Evolutionary conservation across 257 asterid genomes (phyloP), one percentile per base, ranked within the genome.

Genomic region (Ophiorrhiza pumila): DNA sequence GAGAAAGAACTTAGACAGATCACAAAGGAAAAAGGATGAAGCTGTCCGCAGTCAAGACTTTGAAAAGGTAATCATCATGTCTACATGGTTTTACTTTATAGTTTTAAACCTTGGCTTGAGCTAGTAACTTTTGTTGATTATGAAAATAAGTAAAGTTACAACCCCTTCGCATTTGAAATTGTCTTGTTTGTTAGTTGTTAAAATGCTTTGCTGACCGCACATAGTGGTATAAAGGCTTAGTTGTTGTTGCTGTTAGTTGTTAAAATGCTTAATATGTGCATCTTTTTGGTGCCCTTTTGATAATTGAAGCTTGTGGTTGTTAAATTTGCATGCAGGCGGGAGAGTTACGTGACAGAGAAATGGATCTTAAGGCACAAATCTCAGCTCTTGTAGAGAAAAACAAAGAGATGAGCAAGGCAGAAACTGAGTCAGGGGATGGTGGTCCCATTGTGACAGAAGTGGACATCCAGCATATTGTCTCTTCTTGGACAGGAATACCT

Each of bases 401-500:
- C 87, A 94, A 94, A 81, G 98, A 94, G 85, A 90, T 88, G 96
- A 82, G 88, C 73, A 90, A 91, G 79, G 98, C 98, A 10, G 96
- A 94, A 80, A 78, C 81, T 29, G 98, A 94, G 84, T 85, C 96
- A 2, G 95, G 97, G 20, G 97, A 94, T 43, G 82, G 53, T 55
- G 97, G 98, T 61, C 96, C 98, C 0, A 3, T 84, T 49, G 98
- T 94, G 79, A 94, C 96, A 1, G 98, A 94, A 82, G 89, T 80
- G 20, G 98, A 94, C 87, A 94, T 94, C 79, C 98, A 94, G 77
- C 97, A 91, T 71, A 94, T 94, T 4, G 96, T 94, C 59, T 86
- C 97, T 77, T 87, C 97, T 9, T 91, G 98, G 98, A 94, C 98
- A 0, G 98, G 98, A 53, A 94, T 94, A 66, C 98, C 98, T 4